Conservation (phyloP, 2,329 filamentous ascomycete species). For the Fusarium kyushuense region DNA sequence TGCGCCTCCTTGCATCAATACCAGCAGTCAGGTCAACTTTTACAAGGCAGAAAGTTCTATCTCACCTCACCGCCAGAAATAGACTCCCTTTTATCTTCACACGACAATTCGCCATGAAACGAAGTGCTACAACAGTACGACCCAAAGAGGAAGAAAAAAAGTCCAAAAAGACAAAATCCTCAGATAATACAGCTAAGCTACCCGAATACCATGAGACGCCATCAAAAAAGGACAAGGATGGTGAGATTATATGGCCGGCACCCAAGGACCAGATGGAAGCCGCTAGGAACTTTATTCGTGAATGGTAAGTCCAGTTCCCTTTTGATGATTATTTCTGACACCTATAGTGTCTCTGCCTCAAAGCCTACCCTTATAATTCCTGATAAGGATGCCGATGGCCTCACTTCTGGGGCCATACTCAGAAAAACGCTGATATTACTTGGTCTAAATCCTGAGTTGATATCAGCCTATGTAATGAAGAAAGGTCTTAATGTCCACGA, state of each 20-base stretch:
- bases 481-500: conserved; percentile 72
- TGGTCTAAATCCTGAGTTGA: conserved; percentile 64
- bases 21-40: no score
- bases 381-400: conserved; percentile 76
- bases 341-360: conserved; percentile 8
- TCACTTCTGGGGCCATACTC: conserved; percentile 73
- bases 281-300: conserved; percentile 67
- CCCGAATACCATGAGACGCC: conserved; percentile 32
- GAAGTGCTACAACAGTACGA: neutral
- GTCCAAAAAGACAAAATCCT: conserved; percentile 14
- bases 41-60: accelerated
- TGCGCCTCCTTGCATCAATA: conserved; percentile 3
- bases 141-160: neutral
- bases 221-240: conserved; percentile 53
- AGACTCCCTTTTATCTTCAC: neutral
- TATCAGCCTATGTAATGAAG: conserved; percentile 68
- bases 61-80: accelerated
- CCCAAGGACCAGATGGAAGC: conserved; percentile 65
- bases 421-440: conserved; percentile 69
- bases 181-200: neutral
- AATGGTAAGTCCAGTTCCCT: conserved; percentile 61
- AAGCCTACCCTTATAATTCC: conserved; percentile 70
- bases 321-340: neutral
- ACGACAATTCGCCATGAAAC: conserved; percentile 22
- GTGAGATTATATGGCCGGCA: conserved; percentile 71